Evolutionary conservation across 805 yeast genomes (phyloP).

Genomic region (Ogataea ramenticola): DNA sequence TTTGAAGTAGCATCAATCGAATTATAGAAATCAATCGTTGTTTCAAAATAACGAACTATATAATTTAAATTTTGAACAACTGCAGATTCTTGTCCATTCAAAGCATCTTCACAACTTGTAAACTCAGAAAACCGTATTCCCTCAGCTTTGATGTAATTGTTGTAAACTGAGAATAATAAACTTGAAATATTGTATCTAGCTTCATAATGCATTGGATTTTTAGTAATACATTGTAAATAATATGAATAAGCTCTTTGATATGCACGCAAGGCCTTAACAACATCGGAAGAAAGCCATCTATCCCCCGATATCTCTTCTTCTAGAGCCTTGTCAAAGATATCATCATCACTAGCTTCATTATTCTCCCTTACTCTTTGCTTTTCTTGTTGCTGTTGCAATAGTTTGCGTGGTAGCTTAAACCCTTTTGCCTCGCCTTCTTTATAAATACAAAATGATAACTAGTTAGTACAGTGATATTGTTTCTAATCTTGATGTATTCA

Average conservation of each 20-base stretch:
- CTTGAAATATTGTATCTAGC: constrained; percentile 54
- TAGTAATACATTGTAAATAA: constrained; percentile 32
- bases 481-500: too few species aligned
- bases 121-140: constrained; percentile 30
- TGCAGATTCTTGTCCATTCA: constrained; percentile 20
- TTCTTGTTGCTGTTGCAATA: constrained; percentile 3
- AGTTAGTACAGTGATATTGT: too few species aligned
- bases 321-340: constrained; percentile 48
- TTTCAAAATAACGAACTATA: constrained; percentile 33
- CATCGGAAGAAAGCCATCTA: constrained; percentile 61
- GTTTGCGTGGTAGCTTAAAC: constrained; percentile 10
- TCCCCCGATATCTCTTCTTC: constrained; percentile 70
- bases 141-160: constrained; percentile 40
- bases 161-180: constrained; percentile 51
- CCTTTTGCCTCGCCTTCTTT: constrained; percentile 3
- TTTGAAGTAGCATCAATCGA: constrained; percentile 3
- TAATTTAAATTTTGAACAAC: constrained; percentile 32
- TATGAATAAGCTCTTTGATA: constrained; percentile 48
- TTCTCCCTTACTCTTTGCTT: constrained; percentile 3
- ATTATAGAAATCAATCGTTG: constrained; percentile 22
- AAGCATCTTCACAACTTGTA: constrained; percentile 25
- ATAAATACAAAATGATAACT: too few species aligned
- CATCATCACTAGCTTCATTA: constrained; percentile 39
- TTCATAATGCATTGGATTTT: constrained; percentile 29
- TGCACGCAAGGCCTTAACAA: constrained; percentile 56